Evolutionary conservation across 2,329 filamentous ascomycete species (phyloP), one percentile per base, ranked within the genome.

Genomic region (Simplicillium sp.): DNA sequence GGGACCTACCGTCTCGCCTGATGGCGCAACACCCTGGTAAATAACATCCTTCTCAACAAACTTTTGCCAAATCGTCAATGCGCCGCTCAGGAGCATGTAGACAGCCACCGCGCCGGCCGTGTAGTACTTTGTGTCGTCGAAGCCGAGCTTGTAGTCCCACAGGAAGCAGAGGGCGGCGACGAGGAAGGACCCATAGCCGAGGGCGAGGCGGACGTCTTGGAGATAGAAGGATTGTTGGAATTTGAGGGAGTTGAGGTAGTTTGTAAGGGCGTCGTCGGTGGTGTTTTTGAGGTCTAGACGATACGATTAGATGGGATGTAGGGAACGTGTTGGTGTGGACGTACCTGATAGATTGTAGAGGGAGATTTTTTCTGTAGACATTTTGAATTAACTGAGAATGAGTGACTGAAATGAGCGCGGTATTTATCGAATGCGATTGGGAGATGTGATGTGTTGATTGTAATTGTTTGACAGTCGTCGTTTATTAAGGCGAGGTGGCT

Each of bases 81-180:
- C 68, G 25, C 75, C 72, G 58, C 96, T 97, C 38, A 98, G 66
- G 2, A 84, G 39, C 34, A 86, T 80, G 67, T 98, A 98, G 13
- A 82, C 57, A 11, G 73, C 71, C 4, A 97, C 90, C 3, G 92
- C 90, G 32, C 72, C 75, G 3, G 84, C 75, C 1, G 90, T 94
- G 67, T 81, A 90, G 48, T 73, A 66, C 63, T 92, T 94, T 14
- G 89, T 95, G 46, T 65, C 70, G 48, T 95, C 87, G 73, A 92
- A 97, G 52, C 89, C 90, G 37, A 88, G 71, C 57, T 86, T 87
- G 68, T 87, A 94, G 72, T 98, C 92, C 67, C 87, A 89, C 47
- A 78, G 80, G 70, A 97, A 97, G 53, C 87, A 88, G 46, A 79
- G 83, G 16, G 74, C 89, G 14, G 87, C 83, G 46, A 96, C 80